Evolutionary conservation across 2,329 filamentous ascomycete genomes (phyloP).

Genomic region (Cadophora luteo-olivacea): DNA sequence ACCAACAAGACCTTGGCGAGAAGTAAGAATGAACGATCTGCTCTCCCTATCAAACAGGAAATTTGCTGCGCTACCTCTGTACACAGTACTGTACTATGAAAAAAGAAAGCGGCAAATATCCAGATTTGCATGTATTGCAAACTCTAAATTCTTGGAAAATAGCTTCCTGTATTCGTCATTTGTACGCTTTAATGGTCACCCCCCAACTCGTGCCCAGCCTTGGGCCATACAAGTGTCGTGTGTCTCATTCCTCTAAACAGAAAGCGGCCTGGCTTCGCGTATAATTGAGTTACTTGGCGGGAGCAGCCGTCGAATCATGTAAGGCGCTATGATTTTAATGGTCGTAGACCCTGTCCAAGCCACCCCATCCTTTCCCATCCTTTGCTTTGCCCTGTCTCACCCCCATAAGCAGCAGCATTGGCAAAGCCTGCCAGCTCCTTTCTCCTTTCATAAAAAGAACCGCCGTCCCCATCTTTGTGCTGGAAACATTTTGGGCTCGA

Average conservation of each 20-base stretch:
- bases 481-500: slow-evolving; percentile 2
- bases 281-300: not conserved
- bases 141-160: not conserved
- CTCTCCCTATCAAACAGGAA: not conserved
- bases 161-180: not conserved
- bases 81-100: not conserved
- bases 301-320: slow-evolving; percentile 4
- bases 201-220: not conserved
- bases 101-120: slow-evolving; percentile 1
- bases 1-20: slow-evolving; percentile 11
- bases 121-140: not conserved
- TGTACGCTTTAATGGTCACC: not conserved
- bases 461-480: not conserved
- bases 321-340: not conserved
- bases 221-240: slow-evolving; percentile 2
- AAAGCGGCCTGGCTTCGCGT: not conserved
- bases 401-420: slow-evolving; percentile 1
- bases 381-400: slow-evolving; percentile 7
- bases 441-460: not conserved
- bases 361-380: not conserved
- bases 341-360: not conserved
- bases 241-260: slow-evolving; percentile 4
- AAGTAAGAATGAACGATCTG: not conserved
- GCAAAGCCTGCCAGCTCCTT: not conserved
- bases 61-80: not conserved